phyloP scores from a whole-genome alignment of 495 filamentous ascomycete species.

The Aspergillus carlsbadensis region DNA sequence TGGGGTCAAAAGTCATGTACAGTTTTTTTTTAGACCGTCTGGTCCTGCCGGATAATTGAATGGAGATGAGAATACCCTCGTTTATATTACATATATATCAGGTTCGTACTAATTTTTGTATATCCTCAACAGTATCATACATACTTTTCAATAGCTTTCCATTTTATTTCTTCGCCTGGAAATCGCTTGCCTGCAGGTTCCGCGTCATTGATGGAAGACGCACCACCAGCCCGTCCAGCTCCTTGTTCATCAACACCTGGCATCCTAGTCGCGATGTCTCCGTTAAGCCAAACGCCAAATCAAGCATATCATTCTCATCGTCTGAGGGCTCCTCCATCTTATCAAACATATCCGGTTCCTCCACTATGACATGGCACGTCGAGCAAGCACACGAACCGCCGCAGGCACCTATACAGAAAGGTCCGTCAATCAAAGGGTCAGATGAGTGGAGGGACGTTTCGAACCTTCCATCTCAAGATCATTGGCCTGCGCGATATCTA shows the following conservation, averaged over 20 bases:
- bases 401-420: constrained; percentile 64
- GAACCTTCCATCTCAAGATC: constrained; percentile 96
- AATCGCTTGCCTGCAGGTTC: constrained; percentile 94
- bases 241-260: constrained; percentile 87
- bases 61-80: constrained; percentile 26
- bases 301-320: constrained; percentile 99
- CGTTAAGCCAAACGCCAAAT: constrained; percentile 91
- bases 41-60: constrained; percentile 15
- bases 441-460: constrained; percentile 6
- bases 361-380: constrained; percentile 94
- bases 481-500: constrained; percentile 92
- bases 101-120: constrained; percentile 5
- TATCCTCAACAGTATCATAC: constrained; percentile 11
- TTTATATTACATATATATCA: constrained; percentile 13
- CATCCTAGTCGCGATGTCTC: constrained; percentile 96
- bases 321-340: constrained; percentile 90
- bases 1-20: constrained; percentile 24
- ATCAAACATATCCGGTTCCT: constrained; percentile 80
- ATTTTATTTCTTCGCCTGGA: constrained; percentile 48
- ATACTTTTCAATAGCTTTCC: background rate
- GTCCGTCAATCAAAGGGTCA: background rate
- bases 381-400: constrained; percentile 96
- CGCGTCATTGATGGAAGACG: constrained; percentile 89
- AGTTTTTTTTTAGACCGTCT: constrained; percentile 17
- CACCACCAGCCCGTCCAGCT: constrained; percentile 82